These are phyloP conservation scores for Bremia lactucae DNA, from an alignment of 352 stramenopile species.

Conservation along the genomic window DNA sequence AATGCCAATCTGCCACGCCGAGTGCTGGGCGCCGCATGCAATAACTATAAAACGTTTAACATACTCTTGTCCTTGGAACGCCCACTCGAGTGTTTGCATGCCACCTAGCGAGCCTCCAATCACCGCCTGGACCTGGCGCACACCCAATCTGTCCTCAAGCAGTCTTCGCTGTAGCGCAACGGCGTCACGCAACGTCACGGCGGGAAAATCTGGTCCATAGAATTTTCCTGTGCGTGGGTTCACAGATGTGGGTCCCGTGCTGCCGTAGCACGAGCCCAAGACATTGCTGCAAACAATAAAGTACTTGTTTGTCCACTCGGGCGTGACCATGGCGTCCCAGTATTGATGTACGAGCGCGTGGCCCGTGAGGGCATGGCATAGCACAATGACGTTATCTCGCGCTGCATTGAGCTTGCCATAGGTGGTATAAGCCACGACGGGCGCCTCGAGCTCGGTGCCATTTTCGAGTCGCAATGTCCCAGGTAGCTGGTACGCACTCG, in stretches of 20 bases:
- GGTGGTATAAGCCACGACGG: slow-evolving; percentile 89
- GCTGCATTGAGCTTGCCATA: slow-evolving; percentile 86
- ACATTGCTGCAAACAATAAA: slow-evolving; percentile 96
- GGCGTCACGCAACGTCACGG: slow-evolving; percentile 89
- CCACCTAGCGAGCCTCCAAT: slow-evolving; percentile 94
- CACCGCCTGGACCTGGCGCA: slow-evolving; percentile 81
- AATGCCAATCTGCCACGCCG: slow-evolving; percentile 94
- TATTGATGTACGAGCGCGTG: slow-evolving; percentile 90
- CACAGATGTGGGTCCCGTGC: slow-evolving; percentile 74
- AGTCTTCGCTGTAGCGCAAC: slow-evolving; percentile 86
- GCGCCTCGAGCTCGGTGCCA: slow-evolving; percentile 47
- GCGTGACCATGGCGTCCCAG: slow-evolving; percentile 89
- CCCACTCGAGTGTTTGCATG: slow-evolving; percentile 97
- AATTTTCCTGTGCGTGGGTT: slow-evolving; percentile 50
- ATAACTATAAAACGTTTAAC: slow-evolving; percentile 89
- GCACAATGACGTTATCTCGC: slow-evolving; percentile 87
- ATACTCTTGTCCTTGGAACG: slow-evolving; percentile 73
- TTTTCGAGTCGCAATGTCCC: slow-evolving; percentile 48
- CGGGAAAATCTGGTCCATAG: slow-evolving; percentile 87
- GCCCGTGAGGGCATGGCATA: slow-evolving; percentile 93
- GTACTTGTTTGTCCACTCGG: slow-evolving; percentile 93
- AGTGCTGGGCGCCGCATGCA: slow-evolving; percentile 89
- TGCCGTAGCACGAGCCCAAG: slow-evolving; percentile 93
- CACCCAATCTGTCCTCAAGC: slow-evolving; percentile 81
- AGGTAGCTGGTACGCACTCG: slow-evolving; percentile 31